Conservation (phyloP, 2,329 filamentous ascomycete genomes). For the Hypoxylon rubiginosum region DNA sequence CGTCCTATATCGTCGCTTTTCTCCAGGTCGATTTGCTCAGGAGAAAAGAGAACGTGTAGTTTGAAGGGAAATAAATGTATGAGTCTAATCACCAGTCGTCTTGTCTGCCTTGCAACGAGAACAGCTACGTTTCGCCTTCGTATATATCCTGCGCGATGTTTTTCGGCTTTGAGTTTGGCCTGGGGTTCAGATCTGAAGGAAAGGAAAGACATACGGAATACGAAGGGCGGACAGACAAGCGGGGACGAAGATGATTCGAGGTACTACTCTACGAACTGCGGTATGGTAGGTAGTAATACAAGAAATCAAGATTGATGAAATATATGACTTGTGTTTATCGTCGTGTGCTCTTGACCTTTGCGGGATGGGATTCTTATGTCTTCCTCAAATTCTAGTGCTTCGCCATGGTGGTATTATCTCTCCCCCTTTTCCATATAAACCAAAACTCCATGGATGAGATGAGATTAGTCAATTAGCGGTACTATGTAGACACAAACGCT, state of each 20-base stretch:
- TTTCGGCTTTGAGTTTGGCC: not conserved
- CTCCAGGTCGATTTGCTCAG: not conserved
- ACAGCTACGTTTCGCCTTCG: conserved; percentile 2
- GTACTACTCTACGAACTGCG: conserved; percentile 11
- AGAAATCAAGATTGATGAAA: conserved; percentile 42
- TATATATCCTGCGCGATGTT: conserved; percentile 9
- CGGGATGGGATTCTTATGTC: not conserved
- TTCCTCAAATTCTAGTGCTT: conserved; percentile 10
- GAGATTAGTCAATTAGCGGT: not conserved
- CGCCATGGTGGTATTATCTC: too few species aligned
- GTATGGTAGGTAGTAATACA: conserved; percentile 25
- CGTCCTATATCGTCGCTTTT: not conserved
- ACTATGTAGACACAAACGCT: not conserved
- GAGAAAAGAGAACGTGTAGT: not conserved
- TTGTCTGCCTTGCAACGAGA: conserved; percentile 10
- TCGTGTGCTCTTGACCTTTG: not conserved
- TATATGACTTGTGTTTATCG: not conserved
- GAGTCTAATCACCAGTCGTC: conserved; percentile 33
- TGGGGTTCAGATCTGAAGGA: conserved; percentile 11
- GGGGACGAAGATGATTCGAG: not conserved
- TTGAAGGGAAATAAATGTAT: conserved; percentile 14
- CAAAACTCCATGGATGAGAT: not conserved
- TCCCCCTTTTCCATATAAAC: not conserved
- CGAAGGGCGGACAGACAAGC: too few species aligned
- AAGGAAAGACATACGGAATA: too few species aligned